phyloP scores from a whole-genome alignment of 306 rosid species.

The Oxytropis ochrocephala region DNA sequence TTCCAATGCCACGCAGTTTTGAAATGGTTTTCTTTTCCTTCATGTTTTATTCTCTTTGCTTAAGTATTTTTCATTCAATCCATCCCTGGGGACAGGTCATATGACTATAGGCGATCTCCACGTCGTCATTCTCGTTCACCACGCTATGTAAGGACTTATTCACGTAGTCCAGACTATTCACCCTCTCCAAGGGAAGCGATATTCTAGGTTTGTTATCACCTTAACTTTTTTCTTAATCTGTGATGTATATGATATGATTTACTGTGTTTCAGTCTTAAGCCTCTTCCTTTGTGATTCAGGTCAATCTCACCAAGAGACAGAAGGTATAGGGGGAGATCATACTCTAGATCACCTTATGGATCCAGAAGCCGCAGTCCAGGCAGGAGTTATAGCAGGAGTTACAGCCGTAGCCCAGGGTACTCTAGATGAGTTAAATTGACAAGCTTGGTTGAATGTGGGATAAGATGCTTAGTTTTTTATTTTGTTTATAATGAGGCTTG shows the following conservation, averaged over 20 bases:
- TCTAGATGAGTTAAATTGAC: conserved; percentile 28
- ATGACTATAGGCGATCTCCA: conserved; percentile 40
- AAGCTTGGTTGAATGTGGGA: conserved; percentile 1
- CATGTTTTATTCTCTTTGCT: not conserved
- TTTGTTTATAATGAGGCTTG: not conserved
- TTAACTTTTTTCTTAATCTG: not conserved
- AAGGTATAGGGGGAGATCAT: conserved; percentile 39
- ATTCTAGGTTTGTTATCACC: conserved; percentile 39
- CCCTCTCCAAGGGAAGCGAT: conserved; percentile 37
- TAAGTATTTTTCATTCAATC: not conserved
- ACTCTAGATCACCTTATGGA: conserved; percentile 54
- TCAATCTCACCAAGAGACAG: conserved; percentile 57
- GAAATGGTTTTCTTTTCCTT: not conserved
- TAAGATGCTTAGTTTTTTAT: not conserved
- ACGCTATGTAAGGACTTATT: conserved; percentile 31
- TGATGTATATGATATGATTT: not conserved
- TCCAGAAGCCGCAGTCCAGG: conserved; percentile 41
- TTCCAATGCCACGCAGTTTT: not conserved
- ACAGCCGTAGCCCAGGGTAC: conserved; percentile 49
- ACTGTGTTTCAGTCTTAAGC: not conserved
- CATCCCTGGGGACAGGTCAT: conserved; percentile 30
- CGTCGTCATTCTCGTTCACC: conserved; percentile 38
- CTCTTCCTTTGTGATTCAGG: conserved; percentile 20
- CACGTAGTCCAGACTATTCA: conserved; percentile 48
- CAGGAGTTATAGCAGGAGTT: conserved; percentile 43